Evolutionary conservation across 2,329 filamentous ascomycete genomes (phyloP).

Genomic region (Camptophora hylomeconis): DNA sequence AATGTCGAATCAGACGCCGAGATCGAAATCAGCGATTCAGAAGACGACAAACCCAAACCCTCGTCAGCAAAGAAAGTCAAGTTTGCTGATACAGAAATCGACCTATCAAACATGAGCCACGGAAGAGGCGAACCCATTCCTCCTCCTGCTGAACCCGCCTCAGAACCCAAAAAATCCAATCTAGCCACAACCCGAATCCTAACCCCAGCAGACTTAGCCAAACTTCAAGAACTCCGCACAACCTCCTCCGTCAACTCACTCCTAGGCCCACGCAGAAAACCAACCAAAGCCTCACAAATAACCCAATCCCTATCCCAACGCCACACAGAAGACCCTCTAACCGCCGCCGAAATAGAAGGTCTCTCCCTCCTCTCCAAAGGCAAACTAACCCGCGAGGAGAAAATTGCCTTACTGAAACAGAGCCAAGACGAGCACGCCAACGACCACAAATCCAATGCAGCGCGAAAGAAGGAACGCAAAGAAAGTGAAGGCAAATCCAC

Average conservation of each 20-base stretch:
- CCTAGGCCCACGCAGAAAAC: constrained; percentile 27
- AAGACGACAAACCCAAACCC: constrained; percentile 50
- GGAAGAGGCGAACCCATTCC: too few species aligned
- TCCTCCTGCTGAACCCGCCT: constrained; percentile 15
- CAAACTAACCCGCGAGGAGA: constrained; percentile 82
- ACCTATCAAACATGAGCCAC: constrained; percentile 19
- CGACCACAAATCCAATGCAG: constrained; percentile 79
- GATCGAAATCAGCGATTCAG: constrained; percentile 59
- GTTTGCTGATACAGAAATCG: constrained; percentile 32
- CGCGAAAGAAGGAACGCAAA: constrained; percentile 77
- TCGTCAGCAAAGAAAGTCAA: constrained; percentile 48
- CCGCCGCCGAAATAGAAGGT: constrained; percentile 82
- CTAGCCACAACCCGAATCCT: constrained; percentile 89
- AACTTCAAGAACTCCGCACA: constrained; percentile 75
- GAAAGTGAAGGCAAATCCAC: constrained; percentile 82
- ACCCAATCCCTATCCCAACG: constrained; percentile 37
- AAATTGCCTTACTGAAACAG: constrained; percentile 67
- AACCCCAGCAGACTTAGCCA: constrained; percentile 89
- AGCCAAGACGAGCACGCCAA: constrained; percentile 62
- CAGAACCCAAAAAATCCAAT: constrained; percentile 38
- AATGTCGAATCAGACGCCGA: constrained; percentile 73
- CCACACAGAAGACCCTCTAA: constrained; percentile 77
- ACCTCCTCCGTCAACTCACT: constrained; percentile 56
- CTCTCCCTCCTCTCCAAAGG: constrained; percentile 57
- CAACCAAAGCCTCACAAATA: constrained; percentile 32